phyloP scores from a whole-genome alignment of 2,329 filamentous ascomycete genomes.

The Talaromyces sp. region DNA sequence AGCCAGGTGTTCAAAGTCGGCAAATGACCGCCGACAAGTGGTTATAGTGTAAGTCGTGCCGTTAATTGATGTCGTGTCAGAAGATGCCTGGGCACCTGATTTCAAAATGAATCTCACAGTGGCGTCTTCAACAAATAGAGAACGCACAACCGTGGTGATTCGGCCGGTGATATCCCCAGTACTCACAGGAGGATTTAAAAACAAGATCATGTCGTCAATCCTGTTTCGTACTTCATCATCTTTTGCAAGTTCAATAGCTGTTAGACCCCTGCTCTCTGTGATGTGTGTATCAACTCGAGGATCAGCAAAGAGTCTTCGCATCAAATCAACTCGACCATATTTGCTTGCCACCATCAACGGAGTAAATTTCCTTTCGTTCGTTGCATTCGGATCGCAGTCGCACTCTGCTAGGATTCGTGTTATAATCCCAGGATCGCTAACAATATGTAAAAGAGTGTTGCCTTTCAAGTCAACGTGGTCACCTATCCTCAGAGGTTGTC shows the following conservation, averaged over 20 bases:
- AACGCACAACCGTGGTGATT: conserved; percentile 88
- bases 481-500: conserved; percentile 78
- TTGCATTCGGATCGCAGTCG: conserved; percentile 93
- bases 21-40: conserved; percentile 80
- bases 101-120: conserved; percentile 91
- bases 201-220: conserved; percentile 87
- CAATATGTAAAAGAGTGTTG: conserved; percentile 92
- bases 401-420: conserved; percentile 73
- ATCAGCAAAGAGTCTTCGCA: conserved; percentile 82
- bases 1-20: conserved; percentile 87
- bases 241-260: conserved; percentile 93
- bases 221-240: conserved; percentile 96
- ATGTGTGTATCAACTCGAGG: conserved; percentile 80
- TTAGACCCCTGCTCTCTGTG: conserved; percentile 81
- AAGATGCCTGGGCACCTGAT: conserved; percentile 70
- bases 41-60: conserved; percentile 76
- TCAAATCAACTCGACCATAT: conserved; percentile 91
- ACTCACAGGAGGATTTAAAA: conserved; percentile 59
- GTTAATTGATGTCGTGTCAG: conserved; percentile 36
- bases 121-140: conserved; percentile 95
- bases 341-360: conserved; percentile 98
- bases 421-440: conserved; percentile 78
- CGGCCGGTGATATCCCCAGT: conserved; percentile 67
- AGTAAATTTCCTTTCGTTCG: conserved; percentile 92
- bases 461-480: conserved; percentile 90